Evolutionary conservation across 305 asterid species (phyloP), one percentile per base, ranked within the genome.

Genomic region (Rubia balearica): DNA sequence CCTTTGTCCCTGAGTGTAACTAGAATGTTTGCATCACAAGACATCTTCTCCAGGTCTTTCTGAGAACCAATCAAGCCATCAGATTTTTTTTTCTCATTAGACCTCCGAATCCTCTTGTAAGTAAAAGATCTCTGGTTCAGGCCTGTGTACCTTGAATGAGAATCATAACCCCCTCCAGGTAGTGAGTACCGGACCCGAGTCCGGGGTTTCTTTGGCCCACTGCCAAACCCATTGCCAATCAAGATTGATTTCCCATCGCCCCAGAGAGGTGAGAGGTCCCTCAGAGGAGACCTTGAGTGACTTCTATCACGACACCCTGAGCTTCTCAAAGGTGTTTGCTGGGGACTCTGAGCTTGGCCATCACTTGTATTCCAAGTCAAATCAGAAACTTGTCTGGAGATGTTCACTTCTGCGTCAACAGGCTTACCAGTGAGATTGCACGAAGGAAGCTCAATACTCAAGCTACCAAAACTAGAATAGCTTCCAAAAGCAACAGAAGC

Each of bases 171-270:
- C 75, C 83, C 86, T 55, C 73, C 82, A 76, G 99, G 97, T 85
- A 90, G 71, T 66, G 95, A 81, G 83, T 95, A 95, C 64, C 85
- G 96, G 66, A 95, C 97, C 76, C 85, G 97, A 55, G 98, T 90
- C 61, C 98, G 87, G 71, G 96, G 98, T 84, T 83, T 92, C 86
- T 88, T 95, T 4, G 97, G 98, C 68, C 97, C 97, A 75, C 75
- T 86, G 65, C 90, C 81, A 71, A 94, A 94, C 61, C 88, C 97
- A 73, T 74, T 81, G 76, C 76, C 73, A 64, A 74, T 71, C 71
- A 81, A 75, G 63, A 83, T 83, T 17, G 86, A 74, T 77, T 82
- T 85, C 60, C 85, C 87, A 71, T 82, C 88, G 74, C 85, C 74
- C 90, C 83, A 84, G 46, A 73, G 77, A 55, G 86, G 87, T 61